These are phyloP conservation scores for Metschnikowia arizonensis DNA, from an alignment of 805 yeast species.

Conservation along the genomic window DNA sequence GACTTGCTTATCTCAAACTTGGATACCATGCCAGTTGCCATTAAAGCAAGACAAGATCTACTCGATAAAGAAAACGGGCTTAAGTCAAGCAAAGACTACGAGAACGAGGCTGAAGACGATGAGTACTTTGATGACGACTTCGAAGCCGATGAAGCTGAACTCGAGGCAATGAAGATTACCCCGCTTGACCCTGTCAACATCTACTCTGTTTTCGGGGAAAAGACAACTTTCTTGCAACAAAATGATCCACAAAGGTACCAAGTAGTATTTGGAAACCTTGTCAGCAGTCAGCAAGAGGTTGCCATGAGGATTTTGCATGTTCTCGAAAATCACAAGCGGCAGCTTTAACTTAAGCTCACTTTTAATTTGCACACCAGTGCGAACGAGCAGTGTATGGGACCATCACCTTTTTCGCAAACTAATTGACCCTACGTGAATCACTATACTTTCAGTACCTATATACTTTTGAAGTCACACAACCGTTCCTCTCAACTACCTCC, in stretches of 20 bases:
- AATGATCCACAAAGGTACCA: conserved; percentile 48
- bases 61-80: conserved; percentile 36
- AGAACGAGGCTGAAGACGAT: conserved; percentile 28
- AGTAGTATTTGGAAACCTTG: conserved; percentile 40
- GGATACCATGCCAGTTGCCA: conserved; percentile 46
- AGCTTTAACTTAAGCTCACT: not conserved
- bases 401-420: conserved; percentile 2
- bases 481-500: not conserved
- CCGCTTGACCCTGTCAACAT: conserved; percentile 76
- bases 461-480: not conserved
- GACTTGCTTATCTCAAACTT: conserved; percentile 40
- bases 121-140: conserved; percentile 22
- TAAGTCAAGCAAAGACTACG: conserved; percentile 25
- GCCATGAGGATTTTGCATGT: conserved; percentile 28
- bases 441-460: not conserved
- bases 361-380: not conserved
- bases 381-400: not conserved
- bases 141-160: conserved; percentile 67
- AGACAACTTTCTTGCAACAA: conserved; percentile 46
- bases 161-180: conserved; percentile 78
- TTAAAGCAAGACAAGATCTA: conserved; percentile 44
- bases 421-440: not conserved
- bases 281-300: conserved; percentile 32
- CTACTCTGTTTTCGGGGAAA: conserved; percentile 59
- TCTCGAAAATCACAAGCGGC: conserved; percentile 14